These are phyloP conservation scores for Fusarium avenaceum DNA, from an alignment of 2,329 filamentous ascomycete species.

Conservation along the genomic window DNA sequence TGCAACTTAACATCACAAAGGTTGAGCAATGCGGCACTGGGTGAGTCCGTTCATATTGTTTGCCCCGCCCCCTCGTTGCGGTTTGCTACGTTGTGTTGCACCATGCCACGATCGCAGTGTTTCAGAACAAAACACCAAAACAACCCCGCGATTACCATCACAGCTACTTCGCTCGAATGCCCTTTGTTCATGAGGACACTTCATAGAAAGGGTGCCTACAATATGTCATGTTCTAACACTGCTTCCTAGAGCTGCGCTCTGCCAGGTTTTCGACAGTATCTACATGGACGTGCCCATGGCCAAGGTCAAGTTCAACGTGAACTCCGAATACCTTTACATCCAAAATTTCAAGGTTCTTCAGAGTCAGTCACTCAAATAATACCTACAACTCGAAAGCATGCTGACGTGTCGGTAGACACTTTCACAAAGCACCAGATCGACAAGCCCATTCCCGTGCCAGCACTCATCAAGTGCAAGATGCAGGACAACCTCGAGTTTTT, in stretches of 20 bases:
- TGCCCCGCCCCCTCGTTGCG: slow-evolving; percentile 48
- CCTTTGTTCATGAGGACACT: background rate
- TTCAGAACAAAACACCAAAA: slow-evolving; percentile 29
- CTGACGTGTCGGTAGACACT: slow-evolving; percentile 66
- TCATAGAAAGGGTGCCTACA: background rate
- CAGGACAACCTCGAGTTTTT: slow-evolving; percentile 99
- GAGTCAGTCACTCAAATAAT: slow-evolving; percentile 69
- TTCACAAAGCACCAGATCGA: slow-evolving; percentile 91
- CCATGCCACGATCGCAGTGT: slow-evolving; percentile 37
- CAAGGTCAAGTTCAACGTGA: slow-evolving; percentile 98
- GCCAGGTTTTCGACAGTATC: slow-evolving; percentile 98
- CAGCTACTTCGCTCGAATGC: background rate
- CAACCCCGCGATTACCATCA: slow-evolving; percentile 34
- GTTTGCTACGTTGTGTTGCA: slow-evolving; percentile 34
- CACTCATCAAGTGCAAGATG: slow-evolving; percentile 98
- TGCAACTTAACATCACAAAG: slow-evolving; percentile 98
- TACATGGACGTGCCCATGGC: slow-evolving; percentile 96
- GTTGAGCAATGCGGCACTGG: slow-evolving; percentile 99
- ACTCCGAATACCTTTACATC: slow-evolving; percentile 95
- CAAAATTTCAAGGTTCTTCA: slow-evolving; percentile 99
- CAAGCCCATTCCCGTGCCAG: slow-evolving; percentile 88
- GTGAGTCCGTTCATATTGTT: slow-evolving; percentile 65
- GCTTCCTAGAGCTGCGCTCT: slow-evolving; percentile 84
- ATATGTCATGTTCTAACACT: slow-evolving; percentile 29
- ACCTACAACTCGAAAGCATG: slow-evolving; percentile 3